These are phyloP conservation scores for Termitomyces eurrhizus DNA, from an alignment of 768 basidiomycete species.

Conservation along the genomic window DNA sequence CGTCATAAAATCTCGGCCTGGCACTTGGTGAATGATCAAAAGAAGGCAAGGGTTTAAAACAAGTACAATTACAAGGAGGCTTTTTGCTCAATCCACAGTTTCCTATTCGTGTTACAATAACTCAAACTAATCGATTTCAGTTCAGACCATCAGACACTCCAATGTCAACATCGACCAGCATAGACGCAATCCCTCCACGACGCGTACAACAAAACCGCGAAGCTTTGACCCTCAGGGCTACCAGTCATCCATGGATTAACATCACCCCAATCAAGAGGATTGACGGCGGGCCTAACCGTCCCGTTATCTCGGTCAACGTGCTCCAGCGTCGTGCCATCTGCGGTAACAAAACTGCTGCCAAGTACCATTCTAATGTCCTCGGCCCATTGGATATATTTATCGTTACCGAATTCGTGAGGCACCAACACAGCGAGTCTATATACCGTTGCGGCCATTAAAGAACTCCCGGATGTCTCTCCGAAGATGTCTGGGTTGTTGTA, in stretches of 20 bases:
- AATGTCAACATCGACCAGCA: background rate
- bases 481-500: slow-evolving; percentile 16
- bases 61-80: background rate
- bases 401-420: slow-evolving; percentile 22
- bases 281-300: slow-evolving; percentile 31
- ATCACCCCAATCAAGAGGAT: slow-evolving; percentile 32
- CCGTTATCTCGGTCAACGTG: slow-evolving; percentile 27
- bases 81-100: background rate
- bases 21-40: background rate
- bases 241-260: slow-evolving; percentile 22
- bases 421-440: slow-evolving; percentile 32
- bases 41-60: background rate
- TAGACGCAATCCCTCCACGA: background rate
- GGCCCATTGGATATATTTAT: slow-evolving; percentile 32
- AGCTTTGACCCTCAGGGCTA: background rate
- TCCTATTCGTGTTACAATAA: background rate
- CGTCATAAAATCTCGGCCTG: background rate
- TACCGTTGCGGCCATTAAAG: slow-evolving; percentile 19
- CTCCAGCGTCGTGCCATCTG: slow-evolving; percentile 11
- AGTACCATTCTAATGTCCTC: slow-evolving; percentile 27
- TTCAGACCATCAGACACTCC: background rate
- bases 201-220: background rate
- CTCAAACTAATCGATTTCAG: background rate
- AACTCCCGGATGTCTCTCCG: slow-evolving; percentile 20
- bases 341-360: slow-evolving; percentile 15